These are phyloP conservation scores for Cyclostephanos invisitatus DNA, from an alignment of 108 stramenopile species.

Conservation along the genomic window DNA sequence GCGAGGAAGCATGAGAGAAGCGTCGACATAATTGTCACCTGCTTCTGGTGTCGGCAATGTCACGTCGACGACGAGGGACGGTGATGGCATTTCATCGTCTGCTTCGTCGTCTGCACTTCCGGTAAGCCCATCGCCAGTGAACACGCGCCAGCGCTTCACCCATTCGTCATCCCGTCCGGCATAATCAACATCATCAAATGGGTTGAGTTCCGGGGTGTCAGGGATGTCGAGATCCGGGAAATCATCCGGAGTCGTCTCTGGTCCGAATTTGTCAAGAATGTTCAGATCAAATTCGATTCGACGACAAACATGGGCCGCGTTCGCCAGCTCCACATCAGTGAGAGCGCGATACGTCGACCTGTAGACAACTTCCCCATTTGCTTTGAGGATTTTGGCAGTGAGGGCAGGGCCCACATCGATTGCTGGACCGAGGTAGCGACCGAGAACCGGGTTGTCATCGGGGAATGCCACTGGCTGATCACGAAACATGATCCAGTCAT, in stretches of 20 bases:
- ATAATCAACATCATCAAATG: too few species aligned
- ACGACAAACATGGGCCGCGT: background rate
- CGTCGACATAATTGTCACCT: background rate
- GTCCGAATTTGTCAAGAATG: background rate
- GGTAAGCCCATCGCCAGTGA: background rate
- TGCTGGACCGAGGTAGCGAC: conserved; percentile 33
- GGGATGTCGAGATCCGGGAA: background rate
- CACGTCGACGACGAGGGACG: too few species aligned
- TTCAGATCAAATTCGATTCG: background rate
- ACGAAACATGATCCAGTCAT: conserved; percentile 38
- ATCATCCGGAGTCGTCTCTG: background rate
- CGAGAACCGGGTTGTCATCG: conserved; percentile 2
- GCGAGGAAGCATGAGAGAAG: background rate
- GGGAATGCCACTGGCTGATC: background rate
- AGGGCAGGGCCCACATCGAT: conserved; percentile 19
- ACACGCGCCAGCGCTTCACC: too few species aligned
- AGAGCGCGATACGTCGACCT: background rate
- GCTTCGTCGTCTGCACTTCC: conserved; percentile 1
- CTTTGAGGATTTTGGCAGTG: conserved; percentile 11
- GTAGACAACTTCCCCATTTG: conserved; percentile 13
- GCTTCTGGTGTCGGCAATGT: too few species aligned
- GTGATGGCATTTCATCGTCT: background rate
- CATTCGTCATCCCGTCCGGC: too few species aligned
- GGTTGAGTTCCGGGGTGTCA: too few species aligned
- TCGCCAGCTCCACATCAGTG: conserved; percentile 8